A percentile compares a stretch with the other conserved stretches of the same genome.
Conservation (phyloP, 495 filamentous ascomycete species). For the Penicillium riverlandense region DNA sequence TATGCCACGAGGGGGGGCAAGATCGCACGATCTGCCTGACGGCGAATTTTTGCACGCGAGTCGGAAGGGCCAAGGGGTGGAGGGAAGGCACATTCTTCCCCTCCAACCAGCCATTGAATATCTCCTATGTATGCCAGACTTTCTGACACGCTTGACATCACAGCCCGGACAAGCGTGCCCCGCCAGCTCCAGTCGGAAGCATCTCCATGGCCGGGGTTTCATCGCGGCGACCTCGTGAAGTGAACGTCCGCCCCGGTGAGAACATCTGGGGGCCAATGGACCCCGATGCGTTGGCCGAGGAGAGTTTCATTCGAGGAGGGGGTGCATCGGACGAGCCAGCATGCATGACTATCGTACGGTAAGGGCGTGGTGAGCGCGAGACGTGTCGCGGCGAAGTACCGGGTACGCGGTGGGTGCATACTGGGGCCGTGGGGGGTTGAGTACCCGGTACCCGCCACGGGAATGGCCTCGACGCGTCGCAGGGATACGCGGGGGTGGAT, state of each 20-base stretch:
- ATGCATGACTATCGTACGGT: neutral
- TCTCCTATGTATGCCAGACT: too few relatives aligned
- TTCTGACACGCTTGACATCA: too few relatives aligned
- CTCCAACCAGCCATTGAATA: too few relatives aligned
- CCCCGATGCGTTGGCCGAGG: neutral
- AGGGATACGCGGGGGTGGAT: slow-evolving; percentile 2
- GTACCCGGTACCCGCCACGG: slow-evolving; percentile 2
- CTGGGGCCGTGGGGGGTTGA: neutral
- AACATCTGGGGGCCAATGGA: neutral
- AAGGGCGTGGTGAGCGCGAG: neutral
- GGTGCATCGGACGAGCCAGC: neutral
- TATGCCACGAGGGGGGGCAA: too few relatives aligned
- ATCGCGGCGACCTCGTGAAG: neutral
- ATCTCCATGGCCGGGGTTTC: neutral
- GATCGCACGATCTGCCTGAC: too few relatives aligned
- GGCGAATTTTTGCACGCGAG: too few relatives aligned
- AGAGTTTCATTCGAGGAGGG: neutral
- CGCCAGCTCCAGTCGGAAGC: too few relatives aligned
- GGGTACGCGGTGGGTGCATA: neutral
- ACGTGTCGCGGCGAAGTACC: neutral
- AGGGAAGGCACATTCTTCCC: too few relatives aligned
- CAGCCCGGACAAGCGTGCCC: too few relatives aligned
- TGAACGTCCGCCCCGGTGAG: neutral
- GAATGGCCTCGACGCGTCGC: slow-evolving; percentile 2
- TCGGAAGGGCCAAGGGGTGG: too few relatives aligned